Evolutionary conservation across 2,329 filamentous ascomycete species (phyloP), one percentile per base, ranked within the genome.

Genomic region (Plenodomus biglobosus): DNA sequence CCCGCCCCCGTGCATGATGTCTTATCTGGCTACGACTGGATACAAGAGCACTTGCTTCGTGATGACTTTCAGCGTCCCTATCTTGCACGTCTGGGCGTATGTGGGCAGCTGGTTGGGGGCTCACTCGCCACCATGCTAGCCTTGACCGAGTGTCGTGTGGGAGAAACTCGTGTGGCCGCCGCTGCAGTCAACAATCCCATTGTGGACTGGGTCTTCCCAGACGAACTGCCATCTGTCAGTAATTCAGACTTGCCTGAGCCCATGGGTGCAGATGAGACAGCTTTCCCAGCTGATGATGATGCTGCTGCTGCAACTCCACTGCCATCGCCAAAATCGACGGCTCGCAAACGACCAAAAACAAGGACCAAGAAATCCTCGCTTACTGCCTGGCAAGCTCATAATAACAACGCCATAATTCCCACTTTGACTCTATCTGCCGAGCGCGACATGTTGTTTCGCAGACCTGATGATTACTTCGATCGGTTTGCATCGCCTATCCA

Each of bases 401-500:
- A 56, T n/a, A 57, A 66, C 32, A 66, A 62, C 42, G 19, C 46
- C 6, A 37, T 56, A 6, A 42, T 75, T n/a, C 65, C 68, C 0
- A 56, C 61, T 0, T 34, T 58, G 21, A 61, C 59, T 7, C 52
- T 77, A 10, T 57, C 66, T 16, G 56, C 55, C 16, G 61, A 73
- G 19, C 66, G 76, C 41, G 59, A 67, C 15, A 41, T 57, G 1
- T 53, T 78, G 1, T 80, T 80, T 56, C 55, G 59, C 8, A 72
- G 67, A 38, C 66, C 72, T 10, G 71, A 73, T 35, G 61, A 74
- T 42, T 77, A 71, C 48, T 78, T 78, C 46, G 78, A 80, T 55
- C 73, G 75, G 3, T 80, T 80, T 54, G 76, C 75, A 1, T 78
- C 76, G 5, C 77, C 78, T 3, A 66, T 76, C 2, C 71, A 78